phyloP scores from a whole-genome alignment of 1,284 basidiomycete genomes.

The Sporisorium exsertum region DNA sequence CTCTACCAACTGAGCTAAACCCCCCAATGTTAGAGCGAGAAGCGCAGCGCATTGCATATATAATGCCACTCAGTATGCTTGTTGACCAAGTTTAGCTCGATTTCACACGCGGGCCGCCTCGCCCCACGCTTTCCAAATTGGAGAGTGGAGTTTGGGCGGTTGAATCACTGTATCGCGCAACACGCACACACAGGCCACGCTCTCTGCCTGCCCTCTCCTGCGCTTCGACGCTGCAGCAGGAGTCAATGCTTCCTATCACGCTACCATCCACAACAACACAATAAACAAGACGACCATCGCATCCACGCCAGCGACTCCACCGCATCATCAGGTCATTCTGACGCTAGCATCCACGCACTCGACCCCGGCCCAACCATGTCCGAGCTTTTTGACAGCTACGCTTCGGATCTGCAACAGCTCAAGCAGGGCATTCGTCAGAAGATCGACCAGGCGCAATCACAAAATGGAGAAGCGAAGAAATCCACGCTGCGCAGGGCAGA shows the following conservation, averaged over 20 bases:
- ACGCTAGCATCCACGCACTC: neutral
- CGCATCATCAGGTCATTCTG: neutral
- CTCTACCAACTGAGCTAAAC: constrained; percentile 57
- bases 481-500: constrained; percentile 85
- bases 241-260: neutral
- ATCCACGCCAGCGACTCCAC: neutral
- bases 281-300: neutral
- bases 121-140: constrained; percentile 7
- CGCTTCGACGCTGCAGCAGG: too few relatives aligned
- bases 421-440: constrained; percentile 53
- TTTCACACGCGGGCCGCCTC: neutral
- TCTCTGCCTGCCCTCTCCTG: too few relatives aligned
- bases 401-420: constrained; percentile 64
- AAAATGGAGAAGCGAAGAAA: constrained; percentile 79
- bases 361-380: constrained; percentile 52
- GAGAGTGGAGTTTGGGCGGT: constrained; percentile 1
- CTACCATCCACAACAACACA: neutral
- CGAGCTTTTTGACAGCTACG: constrained; percentile 68
- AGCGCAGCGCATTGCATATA: neutral
- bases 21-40: constrained; percentile 15
- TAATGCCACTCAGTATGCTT: neutral
- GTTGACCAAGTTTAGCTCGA: too few relatives aligned
- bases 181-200: neutral
- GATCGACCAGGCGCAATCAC: constrained; percentile 41
- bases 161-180: neutral